Conservation (phyloP, 164 flowering plant species). For the Taxillus chinensis region DNA sequence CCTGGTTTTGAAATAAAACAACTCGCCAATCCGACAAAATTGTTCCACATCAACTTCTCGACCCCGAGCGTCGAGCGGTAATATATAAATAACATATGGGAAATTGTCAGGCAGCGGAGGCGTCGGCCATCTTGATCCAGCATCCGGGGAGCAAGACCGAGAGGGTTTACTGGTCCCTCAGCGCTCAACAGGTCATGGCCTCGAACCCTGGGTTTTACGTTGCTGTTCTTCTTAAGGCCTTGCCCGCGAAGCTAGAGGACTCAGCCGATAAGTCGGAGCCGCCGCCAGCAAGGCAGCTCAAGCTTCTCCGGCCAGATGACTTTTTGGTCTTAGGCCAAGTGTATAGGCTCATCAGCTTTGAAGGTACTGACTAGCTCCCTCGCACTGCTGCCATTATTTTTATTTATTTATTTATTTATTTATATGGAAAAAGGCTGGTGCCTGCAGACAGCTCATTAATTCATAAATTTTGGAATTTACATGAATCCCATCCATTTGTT, state of each 20-base stretch:
- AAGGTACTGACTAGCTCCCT: constrained; percentile 30
- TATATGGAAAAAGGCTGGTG: background rate
- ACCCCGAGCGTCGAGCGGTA: background rate
- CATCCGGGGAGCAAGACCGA: constrained; percentile 42
- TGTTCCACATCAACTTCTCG: background rate
- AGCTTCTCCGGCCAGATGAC: constrained; percentile 71
- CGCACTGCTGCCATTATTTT: too few species aligned
- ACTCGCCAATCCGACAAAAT: background rate
- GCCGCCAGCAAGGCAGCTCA: constrained; percentile 39
- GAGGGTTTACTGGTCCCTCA: constrained; percentile 49
- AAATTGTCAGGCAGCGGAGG: constrained; percentile 75
- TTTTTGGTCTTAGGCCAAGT: constrained; percentile 57
- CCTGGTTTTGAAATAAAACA: background rate
- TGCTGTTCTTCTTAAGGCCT: constrained; percentile 32
- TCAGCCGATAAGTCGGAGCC: constrained; percentile 5
- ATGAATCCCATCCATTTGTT: too few species aligned
- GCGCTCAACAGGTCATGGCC: constrained; percentile 52
- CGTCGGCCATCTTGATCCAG: constrained; percentile 56
- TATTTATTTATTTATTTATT: background rate
- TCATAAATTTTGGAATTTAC: too few species aligned
- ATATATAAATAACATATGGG: constrained; percentile 41
- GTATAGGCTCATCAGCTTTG: constrained; percentile 65
- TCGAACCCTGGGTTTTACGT: constrained; percentile 74
- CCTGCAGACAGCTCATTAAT: too few species aligned
- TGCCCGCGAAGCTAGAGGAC: constrained; percentile 18